A percentile compares a stretch with the other conserved stretches of the same genome.
Evolutionary conservation across 2,329 filamentous ascomycete species (phyloP).

Genomic region (Lachnellula cervina): DNA sequence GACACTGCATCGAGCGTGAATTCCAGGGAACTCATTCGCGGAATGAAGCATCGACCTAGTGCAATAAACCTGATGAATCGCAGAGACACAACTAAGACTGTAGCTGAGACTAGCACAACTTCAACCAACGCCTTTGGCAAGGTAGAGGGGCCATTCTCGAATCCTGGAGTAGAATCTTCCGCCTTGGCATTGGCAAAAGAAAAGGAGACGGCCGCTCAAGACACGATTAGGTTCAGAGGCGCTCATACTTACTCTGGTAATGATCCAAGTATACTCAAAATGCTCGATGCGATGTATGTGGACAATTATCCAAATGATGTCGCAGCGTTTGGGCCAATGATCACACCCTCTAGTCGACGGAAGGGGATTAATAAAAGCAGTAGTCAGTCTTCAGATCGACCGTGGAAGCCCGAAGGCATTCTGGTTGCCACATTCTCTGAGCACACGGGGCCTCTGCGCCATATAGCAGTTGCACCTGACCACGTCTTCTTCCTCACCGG

Average conservation of each 20-base stretch:
- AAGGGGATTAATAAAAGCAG: conserved; percentile 40
- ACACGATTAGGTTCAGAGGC: conserved; percentile 47
- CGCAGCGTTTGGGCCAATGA: conserved; percentile 71
- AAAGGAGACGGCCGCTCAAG: conserved; percentile 31
- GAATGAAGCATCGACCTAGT: conserved; percentile 53
- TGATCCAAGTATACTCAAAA: conserved; percentile 61
- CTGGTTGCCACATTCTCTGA: conserved; percentile 87
- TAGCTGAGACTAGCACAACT: conserved; percentile 60
- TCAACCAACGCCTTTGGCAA: conserved; percentile 61
- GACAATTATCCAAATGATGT: conserved; percentile 64
- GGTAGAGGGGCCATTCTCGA: conserved; percentile 47
- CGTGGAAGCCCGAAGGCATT: conserved; percentile 79
- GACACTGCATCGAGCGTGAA: conserved; percentile 28
- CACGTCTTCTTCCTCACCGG: conserved; percentile 93
- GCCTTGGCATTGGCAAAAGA: conserved; percentile 35
- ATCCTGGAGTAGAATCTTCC: conserved; percentile 31
- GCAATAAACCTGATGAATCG: conserved; percentile 57
- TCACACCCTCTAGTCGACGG: conserved; percentile 60
- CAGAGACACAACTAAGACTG: conserved; percentile 53
- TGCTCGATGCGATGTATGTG: conserved; percentile 80
- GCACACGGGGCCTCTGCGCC: conserved; percentile 76
- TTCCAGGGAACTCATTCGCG: conserved; percentile 34
- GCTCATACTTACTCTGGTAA: conserved; percentile 84
- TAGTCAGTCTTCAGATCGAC: conserved; percentile 40
- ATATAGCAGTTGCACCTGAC: conserved; percentile 78